Evolutionary conservation across 73 alveolate genomes (phyloP).

Genomic region (Paramecium biaurelia): DNA sequence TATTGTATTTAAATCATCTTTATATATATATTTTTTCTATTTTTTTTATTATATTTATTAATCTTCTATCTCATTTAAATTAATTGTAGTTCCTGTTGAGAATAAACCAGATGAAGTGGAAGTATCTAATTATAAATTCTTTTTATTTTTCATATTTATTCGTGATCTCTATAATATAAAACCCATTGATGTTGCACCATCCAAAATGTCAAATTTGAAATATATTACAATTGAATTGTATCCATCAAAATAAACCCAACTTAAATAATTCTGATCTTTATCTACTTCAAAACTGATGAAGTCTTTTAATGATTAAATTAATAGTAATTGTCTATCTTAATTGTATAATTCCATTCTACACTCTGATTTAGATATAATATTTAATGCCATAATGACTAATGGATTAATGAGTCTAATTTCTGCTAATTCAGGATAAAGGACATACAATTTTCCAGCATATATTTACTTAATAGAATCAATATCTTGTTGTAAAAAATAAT

Average conservation of each 20-base stretch:
- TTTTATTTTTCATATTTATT: background rate
- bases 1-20: background rate
- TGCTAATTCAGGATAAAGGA: background rate
- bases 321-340: slow-evolving; percentile 10
- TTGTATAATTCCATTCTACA: slow-evolving; percentile 18
- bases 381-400: background rate
- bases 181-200: slow-evolving; percentile 2
- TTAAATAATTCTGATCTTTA: background rate
- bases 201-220: background rate
- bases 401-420: background rate
- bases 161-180: background rate
- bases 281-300: background rate
- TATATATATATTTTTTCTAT: background rate
- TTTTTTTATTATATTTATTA: background rate
- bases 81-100: background rate
- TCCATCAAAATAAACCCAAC: slow-evolving; percentile 39
- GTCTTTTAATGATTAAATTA: background rate
- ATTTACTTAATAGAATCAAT: background rate
- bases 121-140: background rate
- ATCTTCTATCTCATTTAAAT: background rate
- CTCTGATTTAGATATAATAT: background rate
- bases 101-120: background rate
- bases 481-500: background rate
- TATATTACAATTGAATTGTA: background rate
- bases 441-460: background rate